A percentile compares a stretch with the other conserved stretches of the same genome.
phyloP scores from a whole-genome alignment of 2,329 filamentous ascomycete genomes.

The Hypoxylon sp. region DNA sequence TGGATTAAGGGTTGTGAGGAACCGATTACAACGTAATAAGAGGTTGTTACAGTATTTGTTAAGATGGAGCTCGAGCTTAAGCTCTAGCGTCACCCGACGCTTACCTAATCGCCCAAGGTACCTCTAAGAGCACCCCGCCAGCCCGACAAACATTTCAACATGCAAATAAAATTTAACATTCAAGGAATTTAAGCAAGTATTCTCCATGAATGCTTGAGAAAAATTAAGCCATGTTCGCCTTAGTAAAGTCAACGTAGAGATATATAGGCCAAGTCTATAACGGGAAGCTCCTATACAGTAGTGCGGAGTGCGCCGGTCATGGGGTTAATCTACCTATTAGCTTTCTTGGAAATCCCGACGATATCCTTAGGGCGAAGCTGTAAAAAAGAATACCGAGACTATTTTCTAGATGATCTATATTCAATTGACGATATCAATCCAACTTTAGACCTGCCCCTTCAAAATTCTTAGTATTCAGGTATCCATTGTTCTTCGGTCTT shows the following conservation, averaged over 20 bases:
- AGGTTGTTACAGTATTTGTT: conserved; percentile 30
- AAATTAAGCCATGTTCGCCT: neutral
- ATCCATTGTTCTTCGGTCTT: neutral
- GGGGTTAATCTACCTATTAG: conserved; percentile 5
- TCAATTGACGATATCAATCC: neutral
- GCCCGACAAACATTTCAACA: neutral
- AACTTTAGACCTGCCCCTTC: neutral
- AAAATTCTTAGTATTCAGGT: neutral
- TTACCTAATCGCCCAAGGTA: neutral
- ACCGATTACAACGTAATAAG: neutral
- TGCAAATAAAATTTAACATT: neutral
- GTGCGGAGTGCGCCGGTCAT: conserved; percentile 46
- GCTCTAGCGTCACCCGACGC: conserved; percentile 25
- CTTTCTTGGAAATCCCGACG: conserved; percentile 47
- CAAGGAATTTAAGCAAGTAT: neutral
- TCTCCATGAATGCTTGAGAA: neutral
- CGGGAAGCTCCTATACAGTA: conserved; percentile 43
- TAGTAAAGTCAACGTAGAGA: neutral
- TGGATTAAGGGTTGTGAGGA: neutral
- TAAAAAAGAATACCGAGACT: conserved; percentile 26
- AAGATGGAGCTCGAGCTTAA: conserved; percentile 2
- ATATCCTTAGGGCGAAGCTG: conserved; percentile 48
- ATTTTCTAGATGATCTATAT: conserved; percentile 5
- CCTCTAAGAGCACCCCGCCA: conserved; percentile 1
- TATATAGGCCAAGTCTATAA: neutral